Conservation (phyloP, 2,329 filamentous ascomycete species). For the Magnaporthiopsis rhizophila region DNA sequence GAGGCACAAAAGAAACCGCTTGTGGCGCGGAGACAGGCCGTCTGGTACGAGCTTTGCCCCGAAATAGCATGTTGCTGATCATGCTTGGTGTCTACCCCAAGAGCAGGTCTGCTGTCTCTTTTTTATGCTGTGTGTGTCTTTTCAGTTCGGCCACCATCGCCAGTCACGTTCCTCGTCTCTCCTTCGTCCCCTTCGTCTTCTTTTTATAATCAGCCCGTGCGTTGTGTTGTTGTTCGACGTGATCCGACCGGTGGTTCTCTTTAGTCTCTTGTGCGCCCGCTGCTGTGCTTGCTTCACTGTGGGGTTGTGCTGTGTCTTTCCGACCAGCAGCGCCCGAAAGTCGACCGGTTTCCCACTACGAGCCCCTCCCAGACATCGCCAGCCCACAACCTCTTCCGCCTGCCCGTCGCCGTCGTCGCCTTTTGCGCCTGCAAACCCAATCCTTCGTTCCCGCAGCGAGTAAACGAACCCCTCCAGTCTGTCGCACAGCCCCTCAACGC, state of each 20-base stretch:
- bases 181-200: background rate
- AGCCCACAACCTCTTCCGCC: too few species aligned
- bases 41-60: background rate
- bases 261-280: background rate
- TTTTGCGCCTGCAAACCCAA: background rate
- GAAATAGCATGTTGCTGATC: background rate
- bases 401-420: too few species aligned
- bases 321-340: too few species aligned
- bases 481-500: background rate
- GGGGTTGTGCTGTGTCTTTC: background rate
- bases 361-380: background rate
- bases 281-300: background rate
- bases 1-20: background rate
- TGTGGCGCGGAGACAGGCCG: background rate
- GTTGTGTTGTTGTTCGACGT: background rate
- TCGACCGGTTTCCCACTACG: background rate
- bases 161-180: background rate
- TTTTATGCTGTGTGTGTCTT: background rate
- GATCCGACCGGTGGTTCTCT: background rate
- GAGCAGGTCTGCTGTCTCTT: background rate
- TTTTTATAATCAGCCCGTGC: background rate
- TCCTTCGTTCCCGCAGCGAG: background rate
- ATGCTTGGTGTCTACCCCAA: background rate
- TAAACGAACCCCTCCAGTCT: background rate
- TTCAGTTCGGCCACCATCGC: background rate